Base-by-base conservation (phyloP, 2,329 filamentous ascomycete genomes). In the Aaosphaeria arxii region DNA sequence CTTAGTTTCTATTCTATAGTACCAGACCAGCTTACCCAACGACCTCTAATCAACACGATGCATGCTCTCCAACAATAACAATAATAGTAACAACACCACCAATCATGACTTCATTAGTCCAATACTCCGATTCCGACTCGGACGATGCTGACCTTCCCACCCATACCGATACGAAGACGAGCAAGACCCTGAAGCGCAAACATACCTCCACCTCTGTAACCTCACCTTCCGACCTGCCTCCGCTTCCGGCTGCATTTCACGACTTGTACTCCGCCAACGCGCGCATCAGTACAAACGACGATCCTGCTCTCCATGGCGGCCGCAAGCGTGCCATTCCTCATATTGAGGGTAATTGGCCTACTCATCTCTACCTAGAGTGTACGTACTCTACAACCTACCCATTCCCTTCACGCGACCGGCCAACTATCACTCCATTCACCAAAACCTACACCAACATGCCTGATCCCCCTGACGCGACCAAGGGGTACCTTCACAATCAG, bases 291-390 rank as follows among this genome's bases (percentile, higher is more conserved):
- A 86, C 86, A 38, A 79, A 77, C 58, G 94, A 97, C 71, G 88
- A 96, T 64, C 91, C 92, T 1, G 78, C 79, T 50, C 77, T 97
- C 49, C 94, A 99, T 69, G 87, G 87, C 31, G 94, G 94, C 46
- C 85, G 92, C 41, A 89, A 86, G 64, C 83, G 94, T 39, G 81
- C 86, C 48, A 88, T 84, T 43, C 91, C 92, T 28, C 94, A 99
- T 71, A 77, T 92, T 29, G 82, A 85, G 50, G 94, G 94, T 51
- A 89, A 91, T 69, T 99, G 94, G 94, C 90, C 92, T 1, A 90
- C 86, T 32, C 92, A 97, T 71, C 67, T 97, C 41, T 97, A 95
- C 69, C 77, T 96, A 48, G 92, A 97, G 74, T 99, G 94, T 95
- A 78, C 72, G 84, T 75, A n/a, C 53, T 47, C 44, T 41, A 45